Conservation (phyloP, 75 land plant genomes). For the Selaginella tamariscina region DNA sequence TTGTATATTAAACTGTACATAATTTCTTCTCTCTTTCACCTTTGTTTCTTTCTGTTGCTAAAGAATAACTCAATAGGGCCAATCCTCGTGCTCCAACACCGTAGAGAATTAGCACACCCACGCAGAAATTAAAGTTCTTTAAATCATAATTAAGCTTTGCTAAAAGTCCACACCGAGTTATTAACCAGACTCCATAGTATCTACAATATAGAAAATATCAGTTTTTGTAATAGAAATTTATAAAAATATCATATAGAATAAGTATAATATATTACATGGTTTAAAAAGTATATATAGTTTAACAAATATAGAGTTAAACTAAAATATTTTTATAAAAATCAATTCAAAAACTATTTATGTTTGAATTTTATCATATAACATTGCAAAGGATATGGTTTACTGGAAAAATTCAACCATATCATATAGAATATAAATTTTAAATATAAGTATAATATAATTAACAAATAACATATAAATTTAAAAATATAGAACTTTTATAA, state of each 20-base stretch:
- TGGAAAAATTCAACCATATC: too few species aligned
- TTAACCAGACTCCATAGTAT: constrained; percentile 80
- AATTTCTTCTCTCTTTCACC: constrained; percentile 13
- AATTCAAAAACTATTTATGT: background rate
- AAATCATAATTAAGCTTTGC: constrained; percentile 34
- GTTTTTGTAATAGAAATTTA: background rate
- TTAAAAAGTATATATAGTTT: background rate
- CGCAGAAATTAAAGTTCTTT: constrained; percentile 30
- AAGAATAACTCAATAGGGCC: constrained; percentile 60
- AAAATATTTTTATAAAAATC: background rate
- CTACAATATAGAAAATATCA: constrained; percentile 22
- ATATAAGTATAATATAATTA: background rate
- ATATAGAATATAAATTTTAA: background rate
- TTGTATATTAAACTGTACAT: too few species aligned
- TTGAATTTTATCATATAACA: too few species aligned
- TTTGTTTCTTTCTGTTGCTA: constrained; percentile 44
- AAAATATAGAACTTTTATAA: background rate
- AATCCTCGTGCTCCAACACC: constrained; percentile 47
- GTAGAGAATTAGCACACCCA: constrained; percentile 33
- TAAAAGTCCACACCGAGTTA: constrained; percentile 55
- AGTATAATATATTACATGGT: background rate
- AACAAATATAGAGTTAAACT: background rate
- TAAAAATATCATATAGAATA: background rate
- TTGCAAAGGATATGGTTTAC: too few species aligned
- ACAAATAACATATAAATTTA: background rate